phyloP scores from a whole-genome alignment of 2,329 filamentous ascomycete genomes.

The Colletotrichum tamarilloi region DNA sequence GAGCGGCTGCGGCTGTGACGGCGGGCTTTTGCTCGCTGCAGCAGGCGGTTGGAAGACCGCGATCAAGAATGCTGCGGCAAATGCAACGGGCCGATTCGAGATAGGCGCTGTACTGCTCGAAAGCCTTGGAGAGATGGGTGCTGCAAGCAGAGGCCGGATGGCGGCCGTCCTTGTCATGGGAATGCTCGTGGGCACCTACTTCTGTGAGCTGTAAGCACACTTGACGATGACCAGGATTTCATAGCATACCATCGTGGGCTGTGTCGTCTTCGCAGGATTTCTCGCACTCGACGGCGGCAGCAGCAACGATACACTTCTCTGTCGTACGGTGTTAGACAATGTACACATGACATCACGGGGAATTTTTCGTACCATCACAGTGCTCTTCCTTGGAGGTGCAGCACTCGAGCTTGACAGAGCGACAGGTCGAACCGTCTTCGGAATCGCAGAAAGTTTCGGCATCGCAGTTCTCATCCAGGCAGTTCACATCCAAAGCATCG shows the following conservation, averaged over 20 bases:
- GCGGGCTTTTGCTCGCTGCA: slow-evolving; percentile 37
- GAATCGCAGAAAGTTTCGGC: slow-evolving; percentile 36
- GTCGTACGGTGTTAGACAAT: slow-evolving; percentile 8
- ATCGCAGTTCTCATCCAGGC: slow-evolving; percentile 27
- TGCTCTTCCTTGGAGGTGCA: slow-evolving; percentile 42
- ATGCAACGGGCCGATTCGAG: slow-evolving; percentile 51
- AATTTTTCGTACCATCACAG: slow-evolving; percentile 39
- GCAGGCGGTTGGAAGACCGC: slow-evolving; percentile 42
- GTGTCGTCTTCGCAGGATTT: slow-evolving; percentile 42
- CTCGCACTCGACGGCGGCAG: slow-evolving; percentile 45
- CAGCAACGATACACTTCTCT: slow-evolving; percentile 47
- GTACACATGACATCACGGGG: background rate
- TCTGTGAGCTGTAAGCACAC: background rate
- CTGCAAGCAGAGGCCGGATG: slow-evolving; percentile 43
- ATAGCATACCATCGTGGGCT: slow-evolving; percentile 40
- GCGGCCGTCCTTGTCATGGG: slow-evolving; percentile 42
- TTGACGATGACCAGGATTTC: background rate
- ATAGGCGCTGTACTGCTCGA: slow-evolving; percentile 48
- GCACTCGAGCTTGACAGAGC: slow-evolving; percentile 39
- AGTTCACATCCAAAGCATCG: slow-evolving; percentile 1
- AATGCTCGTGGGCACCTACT: slow-evolving; percentile 39
- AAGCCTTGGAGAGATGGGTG: slow-evolving; percentile 46
- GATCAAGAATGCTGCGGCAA: slow-evolving; percentile 47
- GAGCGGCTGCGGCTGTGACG: slow-evolving; percentile 7
- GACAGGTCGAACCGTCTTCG: slow-evolving; percentile 27